Conservation (phyloP, 805 yeast genomes). For the Candida ortonii region DNA sequence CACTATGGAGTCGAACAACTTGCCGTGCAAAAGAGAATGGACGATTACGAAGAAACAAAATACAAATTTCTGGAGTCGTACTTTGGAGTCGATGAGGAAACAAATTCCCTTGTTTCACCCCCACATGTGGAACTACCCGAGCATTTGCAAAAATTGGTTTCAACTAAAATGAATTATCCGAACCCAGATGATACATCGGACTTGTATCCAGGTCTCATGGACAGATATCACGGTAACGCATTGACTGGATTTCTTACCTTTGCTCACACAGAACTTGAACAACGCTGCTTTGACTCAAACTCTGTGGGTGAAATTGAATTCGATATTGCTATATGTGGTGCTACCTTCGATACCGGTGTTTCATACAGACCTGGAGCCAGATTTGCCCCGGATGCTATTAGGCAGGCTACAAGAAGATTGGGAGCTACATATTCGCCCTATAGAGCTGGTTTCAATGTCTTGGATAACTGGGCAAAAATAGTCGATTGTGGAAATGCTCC, state of each 20-base stretch:
- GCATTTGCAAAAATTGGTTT: slow-evolving; percentile 8
- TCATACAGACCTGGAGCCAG: slow-evolving; percentile 55
- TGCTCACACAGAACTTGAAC: slow-evolving; percentile 19
- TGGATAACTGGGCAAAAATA: slow-evolving; percentile 37
- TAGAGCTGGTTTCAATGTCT: slow-evolving; percentile 30
- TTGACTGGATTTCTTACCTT: slow-evolving; percentile 19
- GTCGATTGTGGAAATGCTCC: slow-evolving; percentile 58
- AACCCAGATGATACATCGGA: slow-evolving; percentile 23
- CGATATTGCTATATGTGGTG: slow-evolving; percentile 55
- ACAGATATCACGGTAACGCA: slow-evolving; percentile 23
- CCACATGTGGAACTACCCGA: slow-evolving; percentile 12
- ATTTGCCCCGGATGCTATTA: slow-evolving; percentile 51
- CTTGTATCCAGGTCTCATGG: slow-evolving; percentile 19
- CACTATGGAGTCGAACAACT: too few species aligned
- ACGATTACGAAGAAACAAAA: slow-evolving; percentile 15
- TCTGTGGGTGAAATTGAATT: slow-evolving; percentile 14
- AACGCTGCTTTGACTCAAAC: slow-evolving; percentile 16
- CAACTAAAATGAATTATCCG: slow-evolving; percentile 13
- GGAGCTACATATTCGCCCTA: slow-evolving; percentile 39
- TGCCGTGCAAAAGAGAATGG: too few species aligned
- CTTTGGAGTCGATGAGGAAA: slow-evolving; percentile 13
- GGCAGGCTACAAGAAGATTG: slow-evolving; percentile 44
- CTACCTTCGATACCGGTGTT: slow-evolving; percentile 55
- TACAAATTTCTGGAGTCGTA: slow-evolving; percentile 20
- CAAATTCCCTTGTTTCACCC: slow-evolving; percentile 6